Conservation (phyloP, 163 green algal genomes). For the Scenedesmus sp. region DNA sequence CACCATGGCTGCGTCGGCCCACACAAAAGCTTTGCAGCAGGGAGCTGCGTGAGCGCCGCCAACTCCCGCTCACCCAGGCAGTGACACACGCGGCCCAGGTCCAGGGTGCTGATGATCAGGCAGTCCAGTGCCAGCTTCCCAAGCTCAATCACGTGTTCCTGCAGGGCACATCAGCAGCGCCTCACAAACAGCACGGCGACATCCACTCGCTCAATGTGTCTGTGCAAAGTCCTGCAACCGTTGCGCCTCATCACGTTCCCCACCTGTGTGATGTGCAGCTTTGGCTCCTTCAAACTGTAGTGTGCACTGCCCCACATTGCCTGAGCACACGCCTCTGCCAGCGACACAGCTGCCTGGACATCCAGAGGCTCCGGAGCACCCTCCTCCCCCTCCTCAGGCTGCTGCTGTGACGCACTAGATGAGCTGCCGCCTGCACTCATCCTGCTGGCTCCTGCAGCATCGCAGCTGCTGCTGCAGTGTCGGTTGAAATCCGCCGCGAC, state of each 20-base stretch:
- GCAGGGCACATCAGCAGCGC: conserved; percentile 18
- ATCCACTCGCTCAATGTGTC: not conserved
- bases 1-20: not conserved
- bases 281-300: conserved; percentile 69
- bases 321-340: conserved; percentile 79
- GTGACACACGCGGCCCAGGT: conserved; percentile 70
- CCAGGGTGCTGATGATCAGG: conserved; percentile 66
- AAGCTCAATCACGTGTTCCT: conserved; percentile 72
- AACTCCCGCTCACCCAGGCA: conserved; percentile 58
- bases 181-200: not conserved
- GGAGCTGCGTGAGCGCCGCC: not conserved
- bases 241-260: not conserved
- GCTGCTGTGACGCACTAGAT: conserved; percentile 18
- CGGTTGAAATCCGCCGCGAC: conserved; percentile 11
- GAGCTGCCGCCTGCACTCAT: not conserved
- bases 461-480: conserved; percentile 4
- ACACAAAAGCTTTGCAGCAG: not conserved
- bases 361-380: conserved; percentile 50
- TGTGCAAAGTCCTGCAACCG: not conserved
- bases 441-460: conserved; percentile 28
- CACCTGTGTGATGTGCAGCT: conserved; percentile 57
- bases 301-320: conserved; percentile 82
- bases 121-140: conserved; percentile 70
- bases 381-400: not conserved
- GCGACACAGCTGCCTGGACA: conserved; percentile 68